A percentile compares a stretch with the other conserved stretches of the same genome.
phyloP scores from a whole-genome alignment of 73 alveolate species.

The Paramecium tetraurelia region DNA sequence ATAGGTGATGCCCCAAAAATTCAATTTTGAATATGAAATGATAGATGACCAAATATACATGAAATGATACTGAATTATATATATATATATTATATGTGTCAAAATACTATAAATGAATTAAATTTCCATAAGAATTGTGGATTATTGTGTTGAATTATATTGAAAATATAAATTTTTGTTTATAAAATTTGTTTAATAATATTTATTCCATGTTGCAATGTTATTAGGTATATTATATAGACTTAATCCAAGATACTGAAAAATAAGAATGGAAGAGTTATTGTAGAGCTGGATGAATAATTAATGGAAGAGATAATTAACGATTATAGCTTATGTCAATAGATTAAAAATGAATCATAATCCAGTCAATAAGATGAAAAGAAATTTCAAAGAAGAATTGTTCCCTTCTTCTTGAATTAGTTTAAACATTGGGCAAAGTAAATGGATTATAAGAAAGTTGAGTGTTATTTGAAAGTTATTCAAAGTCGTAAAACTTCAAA shows the following conservation, averaged over 20 bases:
- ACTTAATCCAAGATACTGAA: neutral
- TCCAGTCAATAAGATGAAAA: neutral
- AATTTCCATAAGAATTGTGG: neutral
- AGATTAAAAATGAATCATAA: neutral
- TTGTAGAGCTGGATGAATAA: neutral
- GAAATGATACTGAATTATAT: neutral
- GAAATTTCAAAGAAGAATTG: constrained; percentile 20
- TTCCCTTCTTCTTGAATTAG: constrained; percentile 19
- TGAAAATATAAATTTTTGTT: neutral
- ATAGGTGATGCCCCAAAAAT: neutral
- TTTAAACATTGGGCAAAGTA: constrained; percentile 3
- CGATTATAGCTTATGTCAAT: neutral
- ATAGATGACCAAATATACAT: neutral
- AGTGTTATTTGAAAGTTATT: neutral
- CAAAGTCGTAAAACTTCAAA: neutral
- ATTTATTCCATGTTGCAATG: neutral
- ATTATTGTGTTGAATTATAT: neutral
- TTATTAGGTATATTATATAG: neutral
- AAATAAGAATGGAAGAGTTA: neutral
- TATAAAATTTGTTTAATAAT: neutral
- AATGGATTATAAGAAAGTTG: neutral
- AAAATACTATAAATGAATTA: neutral
- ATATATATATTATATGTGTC: neutral
- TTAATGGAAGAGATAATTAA: neutral
- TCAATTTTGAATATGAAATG: neutral